Evolutionary conservation across 2,329 filamentous ascomycete species (phyloP).

Genomic region (Teratosphaeria nubilosa): DNA sequence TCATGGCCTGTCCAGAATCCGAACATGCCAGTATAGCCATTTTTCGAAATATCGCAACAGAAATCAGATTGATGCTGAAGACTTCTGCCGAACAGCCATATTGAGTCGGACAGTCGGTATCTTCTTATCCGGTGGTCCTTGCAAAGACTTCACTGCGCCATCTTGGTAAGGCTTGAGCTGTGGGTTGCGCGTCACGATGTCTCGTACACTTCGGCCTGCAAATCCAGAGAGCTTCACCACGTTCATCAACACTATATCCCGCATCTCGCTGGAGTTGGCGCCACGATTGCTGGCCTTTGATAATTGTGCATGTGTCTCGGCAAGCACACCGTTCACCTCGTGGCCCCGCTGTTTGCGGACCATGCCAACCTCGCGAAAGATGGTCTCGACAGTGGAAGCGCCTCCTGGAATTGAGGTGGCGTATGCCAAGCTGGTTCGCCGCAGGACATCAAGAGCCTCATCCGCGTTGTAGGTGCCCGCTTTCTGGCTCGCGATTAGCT

Average conservation of each 20-base stretch:
- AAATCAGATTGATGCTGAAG: not conserved
- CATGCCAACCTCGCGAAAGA: constrained; percentile 19
- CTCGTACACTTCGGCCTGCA: constrained; percentile 13
- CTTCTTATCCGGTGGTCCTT: constrained; percentile 9
- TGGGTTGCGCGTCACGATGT: constrained; percentile 20
- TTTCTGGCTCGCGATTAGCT: constrained; percentile 17
- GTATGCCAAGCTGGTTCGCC: constrained; percentile 20
- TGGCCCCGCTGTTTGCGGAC: constrained; percentile 15
- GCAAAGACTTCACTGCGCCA: constrained; percentile 10
- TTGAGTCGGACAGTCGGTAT: constrained; percentile 19
- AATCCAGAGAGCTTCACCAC: constrained; percentile 15
- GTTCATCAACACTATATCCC: constrained; percentile 13
- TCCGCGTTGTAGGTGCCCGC: constrained; percentile 20
- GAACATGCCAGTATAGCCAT: not conserved
- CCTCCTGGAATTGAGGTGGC: constrained; percentile 18
- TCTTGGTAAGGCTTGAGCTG: constrained; percentile 12
- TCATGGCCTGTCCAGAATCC: not conserved
- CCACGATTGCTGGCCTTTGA: constrained; percentile 11
- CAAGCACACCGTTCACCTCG: constrained; percentile 18
- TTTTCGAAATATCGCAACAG: not conserved
- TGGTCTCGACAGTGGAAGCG: constrained; percentile 14
- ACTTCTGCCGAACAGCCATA: constrained; percentile 16
- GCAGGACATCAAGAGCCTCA: constrained; percentile 21
- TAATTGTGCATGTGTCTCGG: constrained; percentile 13
- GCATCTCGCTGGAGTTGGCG: constrained; percentile 12